Base-by-base conservation (phyloP, 352 stramenopile species). In the Pythium diclinum region DNA sequence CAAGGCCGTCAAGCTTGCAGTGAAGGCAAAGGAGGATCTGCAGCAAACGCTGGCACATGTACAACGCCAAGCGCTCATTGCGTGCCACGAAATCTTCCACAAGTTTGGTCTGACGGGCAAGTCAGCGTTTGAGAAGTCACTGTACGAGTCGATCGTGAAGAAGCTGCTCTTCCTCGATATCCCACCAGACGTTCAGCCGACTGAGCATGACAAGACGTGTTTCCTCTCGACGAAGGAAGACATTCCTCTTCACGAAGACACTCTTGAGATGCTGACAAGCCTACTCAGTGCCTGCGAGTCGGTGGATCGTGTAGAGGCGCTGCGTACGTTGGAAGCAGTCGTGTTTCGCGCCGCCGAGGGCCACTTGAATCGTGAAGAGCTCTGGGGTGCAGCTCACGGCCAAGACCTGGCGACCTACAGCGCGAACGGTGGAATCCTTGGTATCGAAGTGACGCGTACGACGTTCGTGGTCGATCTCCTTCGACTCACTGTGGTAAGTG, bases 121-220 rank as follows among this genome's bases (percentile, higher is more conserved):
- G 19, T 86, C 85, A 2, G 73, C 85, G 0, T 87, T 93, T 47
- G 87, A 92, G 55, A 91, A 90, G 34, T 81, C 83, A 52, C 66
- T 95, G 11, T 95, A 92, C 63, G 78, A 91, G 66, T 72, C 59
- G 6, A 88, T 92, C 19, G 85, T 95, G 16, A 90, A 89, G 46
- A 92, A 91, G 51, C 55, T 95, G 14, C 63, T 95, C 14, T 94
- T 95, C 58, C 65, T 95, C 4, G 87, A 95, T 54, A 91, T 92
- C 28, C 82, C 82, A 3, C 36, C 79, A 6, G 87, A 95, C 62
- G 79, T 93, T n/a, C 84, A 95, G 38, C 79, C 83, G 0, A 94
- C 87, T 0, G 87, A 95, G 38, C 87, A 95, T 25, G 87, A 95
- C 65, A 83, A 85, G 23, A 88, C 81, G n/a, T 94, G 83, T 44